Evolutionary conservation across 768 basidiomycete species (phyloP).

Genomic region (Termitomyces sp.): DNA sequence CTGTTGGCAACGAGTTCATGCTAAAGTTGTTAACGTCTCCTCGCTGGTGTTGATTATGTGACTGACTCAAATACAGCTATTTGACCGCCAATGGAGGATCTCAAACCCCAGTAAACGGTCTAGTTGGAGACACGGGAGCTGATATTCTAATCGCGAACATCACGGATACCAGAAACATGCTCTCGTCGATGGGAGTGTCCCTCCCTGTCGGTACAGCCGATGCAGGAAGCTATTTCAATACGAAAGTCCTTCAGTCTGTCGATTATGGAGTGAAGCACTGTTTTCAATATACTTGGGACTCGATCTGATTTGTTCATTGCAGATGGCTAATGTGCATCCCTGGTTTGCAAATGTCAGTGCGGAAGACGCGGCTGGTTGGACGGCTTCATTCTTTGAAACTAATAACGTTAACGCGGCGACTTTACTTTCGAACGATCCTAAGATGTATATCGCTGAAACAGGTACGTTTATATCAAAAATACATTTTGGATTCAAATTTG

Average conservation of each 20-base stretch:
- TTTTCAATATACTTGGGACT: not conserved
- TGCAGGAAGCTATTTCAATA: conserved; percentile 84
- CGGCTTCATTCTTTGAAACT: conserved; percentile 66
- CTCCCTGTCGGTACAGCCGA: conserved; percentile 78
- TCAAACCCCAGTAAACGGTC: conserved; percentile 44
- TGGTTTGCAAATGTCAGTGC: conserved; percentile 87
- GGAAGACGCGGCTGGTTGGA: conserved; percentile 74
- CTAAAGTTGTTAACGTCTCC: conserved; percentile 46
- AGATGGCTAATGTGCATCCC: conserved; percentile 90
- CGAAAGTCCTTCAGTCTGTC: conserved; percentile 50
- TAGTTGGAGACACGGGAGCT: conserved; percentile 59
- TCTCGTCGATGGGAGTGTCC: conserved; percentile 48
- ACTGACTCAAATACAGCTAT: conserved; percentile 38
- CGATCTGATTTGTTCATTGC: not conserved
- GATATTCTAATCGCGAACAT: conserved; percentile 62
- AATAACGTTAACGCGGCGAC: conserved; percentile 58
- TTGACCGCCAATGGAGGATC: conserved; percentile 43
- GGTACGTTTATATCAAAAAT: conserved; percentile 29
- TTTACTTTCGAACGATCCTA: conserved; percentile 61
- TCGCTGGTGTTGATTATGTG: not conserved
- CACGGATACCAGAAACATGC: conserved; percentile 54
- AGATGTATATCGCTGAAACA: conserved; percentile 93
- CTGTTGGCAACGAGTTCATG: conserved; percentile 91
- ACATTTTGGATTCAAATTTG: not conserved
- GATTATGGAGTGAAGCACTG: conserved; percentile 60